Percentiles rank a stretch among this genome's conserved stretches.
Conservation (phyloP, 2,329 filamentous ascomycete species). For the Alternaria viburni region DNA sequence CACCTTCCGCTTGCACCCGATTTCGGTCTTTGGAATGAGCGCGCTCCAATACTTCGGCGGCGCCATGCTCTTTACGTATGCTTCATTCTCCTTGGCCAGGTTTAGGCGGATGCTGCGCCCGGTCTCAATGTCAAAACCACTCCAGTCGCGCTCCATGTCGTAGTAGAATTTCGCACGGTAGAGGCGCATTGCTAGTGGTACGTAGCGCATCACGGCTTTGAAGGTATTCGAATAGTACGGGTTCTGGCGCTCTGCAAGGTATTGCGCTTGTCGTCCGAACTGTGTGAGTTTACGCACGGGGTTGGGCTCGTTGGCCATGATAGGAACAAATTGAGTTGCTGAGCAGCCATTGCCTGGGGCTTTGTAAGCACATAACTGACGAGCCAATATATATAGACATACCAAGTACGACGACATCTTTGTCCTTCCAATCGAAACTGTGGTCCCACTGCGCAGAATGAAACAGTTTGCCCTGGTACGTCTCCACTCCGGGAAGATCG, state of each 20-base stretch:
- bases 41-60: conserved; percentile 54
- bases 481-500: conserved; percentile 53
- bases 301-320: conserved; percentile 47
- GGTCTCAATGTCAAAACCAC: conserved; percentile 50
- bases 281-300: conserved; percentile 53
- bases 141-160: conserved; percentile 54
- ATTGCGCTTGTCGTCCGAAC: conserved; percentile 60
- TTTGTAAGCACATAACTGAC: background rate
- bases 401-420: conserved; percentile 42
- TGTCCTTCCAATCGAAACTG: conserved; percentile 55
- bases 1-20: conserved; percentile 58
- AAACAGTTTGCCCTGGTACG: conserved; percentile 50
- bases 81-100: conserved; percentile 47
- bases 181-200: conserved; percentile 54
- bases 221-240: conserved; percentile 50
- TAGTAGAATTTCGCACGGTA: conserved; percentile 53
- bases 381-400: background rate
- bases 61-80: conserved; percentile 53
- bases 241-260: conserved; percentile 55
- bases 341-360: conserved; percentile 55
- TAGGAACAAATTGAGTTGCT: conserved; percentile 57
- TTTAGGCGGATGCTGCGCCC: conserved; percentile 47
- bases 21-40: conserved; percentile 52
- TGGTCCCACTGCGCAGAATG: conserved; percentile 53
- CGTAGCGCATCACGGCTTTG: conserved; percentile 54